Evolutionary conservation across 1,284 basidiomycete genomes (phyloP).

Genomic region (Rhodotorula sp.): DNA sequence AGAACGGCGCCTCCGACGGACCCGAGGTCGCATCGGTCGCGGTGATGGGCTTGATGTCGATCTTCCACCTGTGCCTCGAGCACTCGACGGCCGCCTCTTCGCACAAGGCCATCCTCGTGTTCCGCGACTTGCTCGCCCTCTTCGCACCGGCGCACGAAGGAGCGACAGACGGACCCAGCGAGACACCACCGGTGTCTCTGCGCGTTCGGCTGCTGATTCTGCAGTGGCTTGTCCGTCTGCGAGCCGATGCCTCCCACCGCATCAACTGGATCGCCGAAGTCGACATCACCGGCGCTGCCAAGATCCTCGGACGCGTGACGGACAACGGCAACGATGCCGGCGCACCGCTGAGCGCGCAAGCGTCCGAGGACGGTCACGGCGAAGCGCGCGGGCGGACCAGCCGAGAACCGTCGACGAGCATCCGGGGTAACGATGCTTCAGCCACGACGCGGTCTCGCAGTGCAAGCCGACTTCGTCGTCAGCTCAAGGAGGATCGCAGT

Average conservation of each 20-base stretch:
- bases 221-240: conserved; percentile 83
- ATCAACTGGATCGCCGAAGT: conserved; percentile 64
- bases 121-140: conserved; percentile 53
- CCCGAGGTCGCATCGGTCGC: conserved; percentile 46
- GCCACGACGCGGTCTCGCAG: conserved; percentile 21
- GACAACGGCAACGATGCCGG: neutral
- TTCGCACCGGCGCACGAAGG: conserved; percentile 46
- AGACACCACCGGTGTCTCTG: conserved; percentile 33
- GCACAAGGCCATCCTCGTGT: conserved; percentile 52
- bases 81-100: conserved; percentile 50
- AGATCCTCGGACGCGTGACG: conserved; percentile 47
- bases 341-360: neutral
- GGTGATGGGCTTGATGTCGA: conserved; percentile 62
- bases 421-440: neutral
- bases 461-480: conserved; percentile 32
- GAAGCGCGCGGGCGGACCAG: conserved; percentile 31
- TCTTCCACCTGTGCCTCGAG: conserved; percentile 60
- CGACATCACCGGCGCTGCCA: conserved; percentile 53
- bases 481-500: conserved; percentile 31
- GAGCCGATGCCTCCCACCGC: conserved; percentile 87
- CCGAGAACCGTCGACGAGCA: conserved; percentile 8
- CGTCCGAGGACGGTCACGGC: conserved; percentile 22
- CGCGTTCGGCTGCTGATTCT: conserved; percentile 70
- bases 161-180: conserved; percentile 20
- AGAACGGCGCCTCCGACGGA: conserved; percentile 15